Evolutionary conservation across 164 flowering plant species (phyloP).

Genomic region (Kalanchoe fedtschenkoi): DNA sequence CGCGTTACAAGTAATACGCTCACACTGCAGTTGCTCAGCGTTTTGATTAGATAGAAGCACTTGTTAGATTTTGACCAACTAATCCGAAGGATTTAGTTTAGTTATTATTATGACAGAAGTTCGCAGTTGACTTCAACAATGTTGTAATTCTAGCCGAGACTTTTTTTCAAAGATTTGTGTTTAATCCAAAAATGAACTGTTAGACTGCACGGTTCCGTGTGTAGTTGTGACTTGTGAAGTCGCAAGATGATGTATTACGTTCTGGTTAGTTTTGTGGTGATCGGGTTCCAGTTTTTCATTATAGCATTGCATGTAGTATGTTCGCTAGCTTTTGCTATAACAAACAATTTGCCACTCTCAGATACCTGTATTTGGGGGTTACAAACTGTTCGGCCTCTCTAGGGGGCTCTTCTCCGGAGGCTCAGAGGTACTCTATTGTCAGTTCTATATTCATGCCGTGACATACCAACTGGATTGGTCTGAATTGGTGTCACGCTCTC

Average conservation of each 20-base stretch:
- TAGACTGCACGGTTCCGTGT: too few relatives aligned
- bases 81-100: too few relatives aligned
- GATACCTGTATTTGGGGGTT: slow-evolving; percentile 78
- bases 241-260: too few relatives aligned
- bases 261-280: too few relatives aligned
- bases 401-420: slow-evolving; percentile 28
- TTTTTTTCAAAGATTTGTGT: too few relatives aligned
- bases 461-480: neutral
- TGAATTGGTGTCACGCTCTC: neutral
- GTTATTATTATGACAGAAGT: too few relatives aligned
- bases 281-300: neutral
- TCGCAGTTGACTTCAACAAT: too few relatives aligned
- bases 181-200: too few relatives aligned
- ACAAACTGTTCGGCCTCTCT: slow-evolving; percentile 43
- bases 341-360: slow-evolving; percentile 11
- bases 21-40: neutral
- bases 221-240: too few relatives aligned
- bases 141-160: too few relatives aligned
- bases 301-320: neutral
- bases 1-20: neutral
- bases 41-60: neutral
- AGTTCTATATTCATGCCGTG: neutral
- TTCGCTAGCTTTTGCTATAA: neutral
- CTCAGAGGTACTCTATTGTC: neutral
- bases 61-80: too few relatives aligned